phyloP scores from a whole-genome alignment of 2,329 filamentous ascomycete species.

The Gaeumannomyces sp. region DNA sequence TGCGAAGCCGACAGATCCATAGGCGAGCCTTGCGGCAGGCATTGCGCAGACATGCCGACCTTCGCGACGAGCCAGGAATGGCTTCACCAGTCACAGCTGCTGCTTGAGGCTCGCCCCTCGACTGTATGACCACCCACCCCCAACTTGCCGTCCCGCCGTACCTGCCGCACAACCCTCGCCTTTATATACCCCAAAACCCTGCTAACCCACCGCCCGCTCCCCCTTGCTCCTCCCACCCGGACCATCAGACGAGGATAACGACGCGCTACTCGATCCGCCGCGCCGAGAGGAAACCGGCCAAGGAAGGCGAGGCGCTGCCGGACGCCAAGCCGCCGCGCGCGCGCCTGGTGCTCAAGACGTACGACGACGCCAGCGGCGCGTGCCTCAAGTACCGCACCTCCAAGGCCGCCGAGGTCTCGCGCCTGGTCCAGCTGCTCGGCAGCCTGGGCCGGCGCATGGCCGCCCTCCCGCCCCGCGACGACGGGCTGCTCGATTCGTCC shows the following conservation, averaged over 20 bases:
- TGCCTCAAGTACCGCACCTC: conserved; percentile 87
- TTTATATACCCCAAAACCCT: not conserved
- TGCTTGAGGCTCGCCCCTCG: conserved; percentile 78
- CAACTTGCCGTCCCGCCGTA: too few species aligned
- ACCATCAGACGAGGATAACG: conserved; percentile 72
- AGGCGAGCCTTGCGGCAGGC: too few species aligned
- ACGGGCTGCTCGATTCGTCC: conserved; percentile 36
- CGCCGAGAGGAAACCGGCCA: conserved; percentile 19
- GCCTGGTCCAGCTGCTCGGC: conserved; percentile 72
- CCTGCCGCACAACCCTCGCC: too few species aligned
- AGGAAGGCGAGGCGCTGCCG: conserved; percentile 16
- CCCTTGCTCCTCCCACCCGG: too few species aligned
- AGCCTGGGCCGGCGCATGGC: conserved; percentile 66
- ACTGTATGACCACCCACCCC: conserved; percentile 52
- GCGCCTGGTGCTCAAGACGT: conserved; percentile 80
- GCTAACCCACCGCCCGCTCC: not conserved
- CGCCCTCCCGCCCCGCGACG: conserved; percentile 37
- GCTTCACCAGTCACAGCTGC: conserved; percentile 78
- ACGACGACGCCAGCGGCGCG: conserved; percentile 73
- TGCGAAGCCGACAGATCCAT: not conserved
- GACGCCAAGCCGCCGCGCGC: conserved; percentile 50
- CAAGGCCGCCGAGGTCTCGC: conserved; percentile 83
- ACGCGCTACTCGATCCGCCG: conserved; percentile 78
- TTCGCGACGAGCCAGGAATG: conserved; percentile 81
- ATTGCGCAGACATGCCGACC: conserved; percentile 57